Percentiles rank a stretch among this genome's conserved stretches.
phyloP scores from a whole-genome alignment of 139 green algal species.

The Chlorella sp. region DNA sequence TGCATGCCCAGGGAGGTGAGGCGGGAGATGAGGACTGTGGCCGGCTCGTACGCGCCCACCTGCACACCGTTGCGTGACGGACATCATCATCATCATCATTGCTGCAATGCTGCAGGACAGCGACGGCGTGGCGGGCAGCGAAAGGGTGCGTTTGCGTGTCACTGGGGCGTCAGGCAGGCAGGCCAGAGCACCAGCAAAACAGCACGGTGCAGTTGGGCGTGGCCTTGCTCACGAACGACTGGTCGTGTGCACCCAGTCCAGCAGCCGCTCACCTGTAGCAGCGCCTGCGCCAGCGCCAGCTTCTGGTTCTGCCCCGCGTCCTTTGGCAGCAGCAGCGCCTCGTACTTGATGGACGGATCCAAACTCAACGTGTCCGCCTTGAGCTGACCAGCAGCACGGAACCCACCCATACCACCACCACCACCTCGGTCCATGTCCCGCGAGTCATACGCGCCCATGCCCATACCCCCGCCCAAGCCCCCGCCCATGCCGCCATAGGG shows the following conservation, averaged over 20 bases:
- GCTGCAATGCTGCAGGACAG: too few relatives aligned
- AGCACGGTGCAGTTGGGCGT: too few relatives aligned
- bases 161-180: too few relatives aligned
- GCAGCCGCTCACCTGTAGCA: constrained; percentile 41
- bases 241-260: constrained; percentile 12
- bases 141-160: too few relatives aligned
- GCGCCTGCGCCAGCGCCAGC: constrained; percentile 43
- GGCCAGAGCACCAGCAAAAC: too few relatives aligned
- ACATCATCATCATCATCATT: too few relatives aligned
- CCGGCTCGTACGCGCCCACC: constrained; percentile 40
- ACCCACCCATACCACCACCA: constrained; percentile 1
- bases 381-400: constrained; percentile 16
- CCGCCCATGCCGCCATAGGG: too few relatives aligned
- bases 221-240: too few relatives aligned
- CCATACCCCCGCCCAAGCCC: constrained; percentile 1
- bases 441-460: too few relatives aligned
- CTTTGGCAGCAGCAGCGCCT: constrained; percentile 5
- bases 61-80: too few relatives aligned
- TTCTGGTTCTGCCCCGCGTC: constrained; percentile 30
- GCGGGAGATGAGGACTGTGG: constrained; percentile 26
- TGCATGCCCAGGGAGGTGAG: constrained; percentile 33
- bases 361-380: constrained; percentile 22
- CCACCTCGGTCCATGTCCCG: too few relatives aligned
- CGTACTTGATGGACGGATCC: constrained; percentile 20
- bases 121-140: too few relatives aligned